phyloP scores from a whole-genome alignment of 2,329 filamentous ascomycete genomes.

The Paecilomyces sp. region DNA sequence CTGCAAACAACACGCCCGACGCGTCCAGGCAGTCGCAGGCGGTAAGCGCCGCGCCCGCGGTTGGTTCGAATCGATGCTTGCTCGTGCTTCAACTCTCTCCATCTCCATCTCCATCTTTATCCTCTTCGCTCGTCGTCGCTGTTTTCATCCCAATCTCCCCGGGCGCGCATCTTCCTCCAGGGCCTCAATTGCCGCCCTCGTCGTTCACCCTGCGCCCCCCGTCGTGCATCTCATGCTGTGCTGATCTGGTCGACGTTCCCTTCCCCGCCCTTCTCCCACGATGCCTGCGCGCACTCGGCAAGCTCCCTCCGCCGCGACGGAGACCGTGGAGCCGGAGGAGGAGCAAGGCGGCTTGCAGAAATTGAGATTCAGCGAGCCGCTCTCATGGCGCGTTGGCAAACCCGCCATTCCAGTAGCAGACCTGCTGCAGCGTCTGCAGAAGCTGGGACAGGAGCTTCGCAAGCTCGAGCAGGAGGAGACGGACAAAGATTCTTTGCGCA shows the following conservation, averaged over 20 bases:
- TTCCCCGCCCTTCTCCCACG: conserved; percentile 16
- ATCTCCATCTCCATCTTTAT: neutral
- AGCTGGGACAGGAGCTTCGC: conserved; percentile 72
- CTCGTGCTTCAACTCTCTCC: neutral
- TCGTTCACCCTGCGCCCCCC: neutral
- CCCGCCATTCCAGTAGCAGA: conserved; percentile 71
- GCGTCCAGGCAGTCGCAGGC: conserved; percentile 3
- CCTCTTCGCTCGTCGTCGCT: neutral
- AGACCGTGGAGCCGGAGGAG: conserved; percentile 26
- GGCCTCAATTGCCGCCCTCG: neutral
- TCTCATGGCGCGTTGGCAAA: conserved; percentile 88
- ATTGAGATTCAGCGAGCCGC: conserved; percentile 74
- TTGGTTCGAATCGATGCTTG: conserved; percentile 1
- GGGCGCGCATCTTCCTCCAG: neutral
- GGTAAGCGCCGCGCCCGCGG: neutral
- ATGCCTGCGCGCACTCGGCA: conserved; percentile 39
- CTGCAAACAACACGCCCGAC: conserved; percentile 7
- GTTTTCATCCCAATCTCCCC: neutral
- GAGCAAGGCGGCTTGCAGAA: conserved; percentile 22
- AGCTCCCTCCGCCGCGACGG: conserved; percentile 23
- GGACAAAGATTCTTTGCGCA: conserved; percentile 72
- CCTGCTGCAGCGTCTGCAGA: conserved; percentile 72
- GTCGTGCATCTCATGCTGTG: conserved; percentile 6
- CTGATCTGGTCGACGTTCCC: conserved; percentile 6
- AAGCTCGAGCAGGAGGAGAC: conserved; percentile 82